phyloP scores from a whole-genome alignment of 1,284 basidiomycete genomes.

The Marasmius sp. region DNA sequence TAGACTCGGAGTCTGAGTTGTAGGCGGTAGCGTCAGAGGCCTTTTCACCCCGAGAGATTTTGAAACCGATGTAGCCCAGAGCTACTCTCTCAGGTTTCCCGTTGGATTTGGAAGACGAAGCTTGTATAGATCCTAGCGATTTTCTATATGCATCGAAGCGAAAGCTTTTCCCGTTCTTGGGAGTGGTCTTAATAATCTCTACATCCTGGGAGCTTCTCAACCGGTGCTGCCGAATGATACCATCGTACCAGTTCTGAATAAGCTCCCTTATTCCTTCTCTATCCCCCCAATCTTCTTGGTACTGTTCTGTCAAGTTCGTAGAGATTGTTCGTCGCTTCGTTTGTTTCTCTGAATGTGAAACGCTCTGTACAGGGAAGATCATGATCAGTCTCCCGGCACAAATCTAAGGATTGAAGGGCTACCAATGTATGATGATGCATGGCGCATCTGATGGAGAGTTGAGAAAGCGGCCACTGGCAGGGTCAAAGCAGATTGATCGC shows the following conservation, averaged over 20 bases:
- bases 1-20: not conserved
- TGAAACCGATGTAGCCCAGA: not conserved
- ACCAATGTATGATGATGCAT: too few species aligned
- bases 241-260: slow-evolving; percentile 8
- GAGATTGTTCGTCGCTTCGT: not conserved
- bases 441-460: too few species aligned
- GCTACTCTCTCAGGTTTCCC: not conserved
- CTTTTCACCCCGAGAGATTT: not conserved
- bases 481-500: too few species aligned
- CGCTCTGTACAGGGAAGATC: not conserved
- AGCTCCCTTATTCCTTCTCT: slow-evolving; percentile 5
- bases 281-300: not conserved
- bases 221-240: not conserved
- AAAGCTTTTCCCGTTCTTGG: not conserved
- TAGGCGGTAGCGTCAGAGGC: not conserved
- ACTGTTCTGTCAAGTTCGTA: not conserved
- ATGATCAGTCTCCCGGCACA: too few species aligned
- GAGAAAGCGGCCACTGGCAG: too few species aligned
- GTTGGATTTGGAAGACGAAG: not conserved
- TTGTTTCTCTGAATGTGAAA: not conserved
- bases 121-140: too few species aligned
- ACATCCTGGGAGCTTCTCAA: not conserved
- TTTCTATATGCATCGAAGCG: not conserved
- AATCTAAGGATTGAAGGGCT: too few species aligned
- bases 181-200: not conserved